Conservation (phyloP, 164 flowering plant genomes). For the Cinnamomum micranthum region DNA sequence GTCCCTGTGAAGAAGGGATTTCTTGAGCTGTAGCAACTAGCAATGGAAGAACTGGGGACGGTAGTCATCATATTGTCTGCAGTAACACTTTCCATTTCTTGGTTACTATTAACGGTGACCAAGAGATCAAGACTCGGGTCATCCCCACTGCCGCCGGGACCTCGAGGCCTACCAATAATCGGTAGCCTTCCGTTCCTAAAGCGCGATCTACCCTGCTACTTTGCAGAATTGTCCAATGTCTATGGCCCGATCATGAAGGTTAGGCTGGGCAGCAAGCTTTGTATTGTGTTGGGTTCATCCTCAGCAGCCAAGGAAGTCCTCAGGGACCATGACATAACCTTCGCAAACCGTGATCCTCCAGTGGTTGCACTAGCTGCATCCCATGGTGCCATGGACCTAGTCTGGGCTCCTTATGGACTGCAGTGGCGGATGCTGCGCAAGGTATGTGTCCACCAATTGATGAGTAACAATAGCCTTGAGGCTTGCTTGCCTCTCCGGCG, state of each 20-base stretch:
- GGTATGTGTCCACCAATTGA: slow-evolving; percentile 8
- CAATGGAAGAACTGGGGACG: neutral
- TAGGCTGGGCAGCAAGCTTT: slow-evolving; percentile 23
- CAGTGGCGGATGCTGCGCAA: slow-evolving; percentile 16
- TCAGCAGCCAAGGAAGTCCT: slow-evolving; percentile 6
- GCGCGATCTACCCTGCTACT: slow-evolving; percentile 22
- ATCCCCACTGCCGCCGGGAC: slow-evolving; percentile 23
- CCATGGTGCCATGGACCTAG: slow-evolving; percentile 15
- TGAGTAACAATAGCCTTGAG: slow-evolving; percentile 13
- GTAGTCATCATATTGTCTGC: neutral
- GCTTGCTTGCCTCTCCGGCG: slow-evolving; percentile 8
- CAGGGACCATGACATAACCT: slow-evolving; percentile 14
- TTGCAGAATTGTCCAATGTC: slow-evolving; percentile 10
- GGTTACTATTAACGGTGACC: neutral
- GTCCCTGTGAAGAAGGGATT: too few species aligned
- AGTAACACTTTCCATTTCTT: neutral
- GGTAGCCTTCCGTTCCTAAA: slow-evolving; percentile 24
- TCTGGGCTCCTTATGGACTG: slow-evolving; percentile 2
- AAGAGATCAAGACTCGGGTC: neutral
- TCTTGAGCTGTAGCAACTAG: too few species aligned
- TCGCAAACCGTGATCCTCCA: slow-evolving; percentile 12
- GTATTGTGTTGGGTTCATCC: slow-evolving; percentile 21
- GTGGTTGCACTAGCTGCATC: neutral
- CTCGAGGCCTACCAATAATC: slow-evolving; percentile 22
- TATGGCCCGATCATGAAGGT: slow-evolving; percentile 31